Conservation (phyloP, 2,329 filamentous ascomycete species). For the Metarhizium robertsii region DNA sequence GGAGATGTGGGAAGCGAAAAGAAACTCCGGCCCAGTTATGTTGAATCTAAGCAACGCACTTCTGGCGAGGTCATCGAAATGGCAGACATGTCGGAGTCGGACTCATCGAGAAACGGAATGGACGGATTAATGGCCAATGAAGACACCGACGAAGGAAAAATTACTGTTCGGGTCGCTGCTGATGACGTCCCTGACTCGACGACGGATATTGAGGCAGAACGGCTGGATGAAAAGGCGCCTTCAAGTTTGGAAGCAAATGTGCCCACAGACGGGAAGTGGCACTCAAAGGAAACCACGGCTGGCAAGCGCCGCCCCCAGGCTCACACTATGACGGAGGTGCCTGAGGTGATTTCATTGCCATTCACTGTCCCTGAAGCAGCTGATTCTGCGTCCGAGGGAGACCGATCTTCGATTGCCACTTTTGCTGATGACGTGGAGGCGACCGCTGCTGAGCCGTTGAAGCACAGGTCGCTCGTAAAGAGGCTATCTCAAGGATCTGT, state of each 20-base stretch:
- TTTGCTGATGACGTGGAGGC: conserved; percentile 53
- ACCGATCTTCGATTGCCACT: conserved; percentile 60
- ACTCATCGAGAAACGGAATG: conserved; percentile 18
- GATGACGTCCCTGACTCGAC: conserved; percentile 33
- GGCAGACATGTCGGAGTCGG: conserved; percentile 33
- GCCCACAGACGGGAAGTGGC: conserved; percentile 10
- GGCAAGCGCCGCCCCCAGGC: conserved; percentile 9
- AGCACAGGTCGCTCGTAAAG: conserved; percentile 30
- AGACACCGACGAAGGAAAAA: conserved; percentile 31
- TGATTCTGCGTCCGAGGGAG: conserved; percentile 31
- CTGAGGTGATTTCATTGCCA: conserved; percentile 53
- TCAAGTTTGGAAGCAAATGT: conserved; percentile 11
- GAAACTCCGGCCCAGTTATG: conserved; percentile 23
- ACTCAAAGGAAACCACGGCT: conserved; percentile 12
- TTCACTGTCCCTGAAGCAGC: conserved; percentile 48
- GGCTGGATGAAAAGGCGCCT: conserved; percentile 19
- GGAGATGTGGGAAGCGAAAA: conserved; percentile 41
- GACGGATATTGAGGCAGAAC: conserved; percentile 13
- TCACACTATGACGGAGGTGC: conserved; percentile 24
- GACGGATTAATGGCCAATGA: conserved; percentile 32
- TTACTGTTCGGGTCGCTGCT: conserved; percentile 43
- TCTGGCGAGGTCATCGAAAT: conserved; percentile 45
- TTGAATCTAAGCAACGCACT: conserved; percentile 25
- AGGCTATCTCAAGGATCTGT: conserved; percentile 39
- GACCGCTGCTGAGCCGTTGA: conserved; percentile 15